phyloP scores from a whole-genome alignment of 176 grass and related monocot genomes.

The Neostapfia colusana region DNA sequence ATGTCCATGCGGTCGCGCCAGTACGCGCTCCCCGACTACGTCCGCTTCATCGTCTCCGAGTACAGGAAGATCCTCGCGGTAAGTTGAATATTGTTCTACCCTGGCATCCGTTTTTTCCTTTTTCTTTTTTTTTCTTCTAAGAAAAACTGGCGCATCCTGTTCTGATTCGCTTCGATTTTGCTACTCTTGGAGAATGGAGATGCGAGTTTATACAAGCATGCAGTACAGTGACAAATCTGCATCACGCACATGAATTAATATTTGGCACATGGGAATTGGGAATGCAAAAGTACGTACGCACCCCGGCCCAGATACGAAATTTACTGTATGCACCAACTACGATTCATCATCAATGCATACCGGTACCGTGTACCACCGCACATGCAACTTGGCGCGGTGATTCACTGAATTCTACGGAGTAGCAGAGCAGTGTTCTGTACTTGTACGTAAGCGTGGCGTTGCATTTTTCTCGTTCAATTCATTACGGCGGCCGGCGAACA shows the following conservation, averaged over 20 bases:
- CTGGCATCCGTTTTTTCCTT: neutral
- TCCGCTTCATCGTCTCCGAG: constrained; percentile 73
- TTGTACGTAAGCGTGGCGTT: neutral
- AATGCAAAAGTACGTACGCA: neutral
- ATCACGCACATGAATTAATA: neutral
- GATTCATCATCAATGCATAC: neutral
- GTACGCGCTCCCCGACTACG: constrained; percentile 79
- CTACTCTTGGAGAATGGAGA: neutral
- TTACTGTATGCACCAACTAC: neutral
- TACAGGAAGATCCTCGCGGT: constrained; percentile 84
- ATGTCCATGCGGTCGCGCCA: constrained; percentile 80
- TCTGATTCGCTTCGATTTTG: too few relatives aligned
- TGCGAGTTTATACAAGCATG: neutral
- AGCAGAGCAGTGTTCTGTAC: neutral
- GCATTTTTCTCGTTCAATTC: neutral
- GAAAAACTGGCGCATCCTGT: too few relatives aligned
- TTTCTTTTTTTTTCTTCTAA: too few relatives aligned
- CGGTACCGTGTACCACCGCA: neutral
- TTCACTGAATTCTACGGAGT: neutral
- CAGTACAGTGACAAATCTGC: neutral
- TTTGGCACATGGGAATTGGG: neutral
- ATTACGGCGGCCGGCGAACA: neutral
- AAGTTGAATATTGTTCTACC: neutral
- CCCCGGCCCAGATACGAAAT: neutral
- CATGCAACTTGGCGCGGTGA: neutral